A percentile compares a stretch with the other conserved stretches of the same genome.
Evolutionary conservation across 2,329 filamentous ascomycete genomes (phyloP).

Genomic region (Ilyonectria destructans): DNA sequence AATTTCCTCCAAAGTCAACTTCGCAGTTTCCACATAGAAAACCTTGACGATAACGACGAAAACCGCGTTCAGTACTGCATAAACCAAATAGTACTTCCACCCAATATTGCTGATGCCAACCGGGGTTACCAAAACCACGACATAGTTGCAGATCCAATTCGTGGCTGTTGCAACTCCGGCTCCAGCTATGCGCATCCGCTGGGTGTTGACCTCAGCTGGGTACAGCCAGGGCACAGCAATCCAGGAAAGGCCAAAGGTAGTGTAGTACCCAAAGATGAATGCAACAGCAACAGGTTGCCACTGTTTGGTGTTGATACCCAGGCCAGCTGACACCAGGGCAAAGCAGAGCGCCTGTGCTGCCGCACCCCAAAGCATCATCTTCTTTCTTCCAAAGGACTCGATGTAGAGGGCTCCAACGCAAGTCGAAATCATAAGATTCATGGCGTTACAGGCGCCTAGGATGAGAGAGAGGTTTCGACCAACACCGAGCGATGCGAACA

Average conservation of each 20-base stretch:
- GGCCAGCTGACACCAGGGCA: no score
- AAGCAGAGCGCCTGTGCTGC: no score
- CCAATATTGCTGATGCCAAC: slow-evolving; percentile 60
- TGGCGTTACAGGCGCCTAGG: slow-evolving; percentile 62
- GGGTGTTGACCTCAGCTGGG: slow-evolving; percentile 55
- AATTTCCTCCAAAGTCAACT: no score
- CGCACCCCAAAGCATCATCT: no score
- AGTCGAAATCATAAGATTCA: slow-evolving; percentile 39
- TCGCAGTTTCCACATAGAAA: slow-evolving; percentile 64
- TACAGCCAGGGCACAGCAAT: slow-evolving; percentile 50
- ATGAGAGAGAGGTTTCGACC: slow-evolving; percentile 53
- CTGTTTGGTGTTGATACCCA: no score
- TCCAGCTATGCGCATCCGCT: slow-evolving; percentile 53
- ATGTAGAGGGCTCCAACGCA: neutral
- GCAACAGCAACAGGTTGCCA: slow-evolving; percentile 31
- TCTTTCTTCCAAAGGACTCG: no score
- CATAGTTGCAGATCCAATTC: slow-evolving; percentile 46
- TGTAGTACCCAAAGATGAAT: slow-evolving; percentile 42
- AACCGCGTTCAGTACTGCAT: slow-evolving; percentile 63
- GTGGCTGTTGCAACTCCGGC: slow-evolving; percentile 37
- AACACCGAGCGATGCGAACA: slow-evolving; percentile 40
- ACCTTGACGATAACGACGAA: slow-evolving; percentile 66
- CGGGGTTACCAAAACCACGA: slow-evolving; percentile 56
- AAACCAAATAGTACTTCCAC: slow-evolving; percentile 70
- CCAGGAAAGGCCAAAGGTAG: slow-evolving; percentile 38